Evolutionary conservation across 1,139 yeast genomes (phyloP).

Genomic region (Pichia sp.): DNA sequence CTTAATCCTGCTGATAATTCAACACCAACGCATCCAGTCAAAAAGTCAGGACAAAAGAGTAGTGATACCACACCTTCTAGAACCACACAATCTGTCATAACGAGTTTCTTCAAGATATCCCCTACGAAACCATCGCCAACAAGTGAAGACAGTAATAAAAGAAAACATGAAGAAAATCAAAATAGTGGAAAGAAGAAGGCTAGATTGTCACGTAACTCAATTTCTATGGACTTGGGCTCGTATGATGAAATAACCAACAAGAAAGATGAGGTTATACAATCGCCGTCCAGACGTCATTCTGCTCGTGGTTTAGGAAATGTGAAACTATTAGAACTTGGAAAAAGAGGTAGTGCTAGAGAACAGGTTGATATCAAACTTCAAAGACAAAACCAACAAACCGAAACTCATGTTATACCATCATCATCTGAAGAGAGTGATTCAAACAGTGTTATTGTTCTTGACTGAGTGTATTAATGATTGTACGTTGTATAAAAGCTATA

Average conservation of each 20-base stretch:
- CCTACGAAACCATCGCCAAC: slow-evolving; percentile 4
- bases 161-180: not conserved
- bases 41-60: no score
- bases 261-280: not conserved
- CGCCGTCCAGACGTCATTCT: slow-evolving; percentile 1
- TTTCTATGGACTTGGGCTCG: no score
- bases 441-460: slow-evolving; percentile 9
- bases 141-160: no score
- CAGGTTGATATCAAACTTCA: slow-evolving; percentile 11
- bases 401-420: no score
- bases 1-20: no score
- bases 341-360: slow-evolving; percentile 11
- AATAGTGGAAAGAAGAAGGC: not conserved
- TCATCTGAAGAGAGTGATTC: slow-evolving; percentile 1
- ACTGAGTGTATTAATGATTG: slow-evolving; percentile 1
- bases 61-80: not conserved
- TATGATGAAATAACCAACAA: not conserved
- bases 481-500: no score
- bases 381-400: slow-evolving; percentile 7
- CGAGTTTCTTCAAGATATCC: slow-evolving; percentile 16
- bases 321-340: slow-evolving; percentile 17
- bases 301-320: slow-evolving; percentile 10
- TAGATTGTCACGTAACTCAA: no score
- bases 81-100: slow-evolving; percentile 11
- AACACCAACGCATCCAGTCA: no score